Conservation (phyloP, 768 basidiomycete genomes). For the Mycena olivaceomarginata region DNA sequence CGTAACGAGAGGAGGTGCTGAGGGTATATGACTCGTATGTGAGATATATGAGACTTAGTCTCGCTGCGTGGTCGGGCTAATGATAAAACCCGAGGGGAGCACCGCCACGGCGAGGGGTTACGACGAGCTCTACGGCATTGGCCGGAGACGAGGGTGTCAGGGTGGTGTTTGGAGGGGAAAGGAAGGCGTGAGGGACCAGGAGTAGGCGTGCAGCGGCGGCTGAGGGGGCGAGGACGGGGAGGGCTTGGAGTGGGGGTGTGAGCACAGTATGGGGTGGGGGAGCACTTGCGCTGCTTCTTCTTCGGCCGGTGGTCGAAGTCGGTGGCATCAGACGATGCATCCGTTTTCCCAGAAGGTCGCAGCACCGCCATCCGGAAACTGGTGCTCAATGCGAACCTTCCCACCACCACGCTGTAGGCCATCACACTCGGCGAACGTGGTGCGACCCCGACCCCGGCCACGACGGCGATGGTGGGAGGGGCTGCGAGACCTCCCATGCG, state of each 20-base stretch:
- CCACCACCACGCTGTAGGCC: neutral
- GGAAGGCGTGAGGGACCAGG: too few species aligned
- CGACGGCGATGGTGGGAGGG: neutral
- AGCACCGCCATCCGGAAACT: neutral
- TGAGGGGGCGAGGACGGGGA: neutral
- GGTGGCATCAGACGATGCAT: neutral
- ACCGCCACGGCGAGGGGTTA: neutral
- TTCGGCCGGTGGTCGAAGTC: neutral
- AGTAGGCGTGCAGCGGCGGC: too few species aligned
- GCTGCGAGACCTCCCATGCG: too few species aligned
- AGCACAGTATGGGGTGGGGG: neutral
- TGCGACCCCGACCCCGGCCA: neutral
- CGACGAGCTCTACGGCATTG: too few species aligned
- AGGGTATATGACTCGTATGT: slow-evolving; percentile 1
- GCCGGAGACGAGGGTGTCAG: too few species aligned
- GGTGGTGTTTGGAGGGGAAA: too few species aligned
- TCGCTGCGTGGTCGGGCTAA: neutral
- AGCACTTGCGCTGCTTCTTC: neutral
- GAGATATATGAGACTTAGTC: neutral
- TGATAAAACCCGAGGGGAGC: slow-evolving; percentile 2
- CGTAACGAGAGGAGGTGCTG: neutral
- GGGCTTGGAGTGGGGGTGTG: neutral
- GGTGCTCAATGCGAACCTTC: neutral
- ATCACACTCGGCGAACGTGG: neutral
- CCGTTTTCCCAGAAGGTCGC: neutral